Base-by-base conservation (phyloP, 23 red algal species). In the Pyropia yezoensis region DNA sequence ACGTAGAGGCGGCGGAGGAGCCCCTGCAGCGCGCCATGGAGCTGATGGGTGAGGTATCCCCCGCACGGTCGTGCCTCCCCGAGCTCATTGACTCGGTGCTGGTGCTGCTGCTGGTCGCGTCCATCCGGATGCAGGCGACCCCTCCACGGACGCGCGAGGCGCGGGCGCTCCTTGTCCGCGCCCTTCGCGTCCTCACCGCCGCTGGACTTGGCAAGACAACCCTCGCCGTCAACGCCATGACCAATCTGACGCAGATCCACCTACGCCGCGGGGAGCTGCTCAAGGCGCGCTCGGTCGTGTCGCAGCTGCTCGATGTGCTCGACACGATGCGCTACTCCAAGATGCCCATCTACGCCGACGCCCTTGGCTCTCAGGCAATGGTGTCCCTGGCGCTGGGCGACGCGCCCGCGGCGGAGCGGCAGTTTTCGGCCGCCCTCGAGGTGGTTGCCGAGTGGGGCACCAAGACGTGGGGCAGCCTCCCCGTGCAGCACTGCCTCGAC, bases 301-400 rank as follows among this genome's bases (percentile, higher is more conserved):
- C 27, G 16, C 29, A 33, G 7, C 66, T 84, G 33, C 65, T 95
- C 32, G 71, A 82, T 21, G 45, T 88, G 20, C 78, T 95, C 1
- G 8, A 54, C 16, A 21, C 24, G 62, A 80, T 80, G 64, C 68
- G 66, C 32, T 95, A 77, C 32, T 34, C 64, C 33, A 32, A 83
- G 12, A 76, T 95, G 77, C 90, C 90, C 22, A 88, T 95, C 34
- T 88, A 88, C 61, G 76, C 81, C 4, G 90, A 95, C 50, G 77
- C 75, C 22, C 67, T 95, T 19, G 79, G 90, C 27, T 67, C 65
- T 15, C 65, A 79, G 52, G 90, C 69, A n/a, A 27, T 72, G 27
- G 79, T 95, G 18, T 63, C 52, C 18, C 51, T 83, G 25, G 59
- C 67, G 45, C 30, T 39, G 25, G 54, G 66, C 14, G 54, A 81